Base-by-base conservation (phyloP, 495 filamentous ascomycete genomes). In the Penicillium silybi region DNA sequence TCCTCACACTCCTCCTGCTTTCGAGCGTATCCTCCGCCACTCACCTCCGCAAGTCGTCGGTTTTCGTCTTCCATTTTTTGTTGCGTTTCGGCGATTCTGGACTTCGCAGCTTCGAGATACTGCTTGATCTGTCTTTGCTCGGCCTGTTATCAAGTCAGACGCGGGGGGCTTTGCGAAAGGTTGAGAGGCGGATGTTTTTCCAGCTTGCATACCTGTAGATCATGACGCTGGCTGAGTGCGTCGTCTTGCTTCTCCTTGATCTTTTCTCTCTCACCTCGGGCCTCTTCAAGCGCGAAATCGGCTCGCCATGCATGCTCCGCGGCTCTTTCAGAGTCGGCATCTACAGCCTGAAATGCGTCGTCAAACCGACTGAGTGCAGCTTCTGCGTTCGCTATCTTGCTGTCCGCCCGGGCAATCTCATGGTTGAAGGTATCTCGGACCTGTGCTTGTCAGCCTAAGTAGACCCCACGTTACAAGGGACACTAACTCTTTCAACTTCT, bases 271-370 rank as follows among this genome's bases (percentile, higher is more conserved):
- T 74, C 72, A 34, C 69, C 69, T 39, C 69, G 46, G 8, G 74
- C 59, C 15, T 74, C 71, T 44, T 75, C 75, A 2, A 84, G 63
- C 34, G 66, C 68, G 17, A 65, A 57, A 41, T 81, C 76, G 10
- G 83, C 80, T 44, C 73, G 65, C 16, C 76, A 70, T 19, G 83
- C 62, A 45, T 77, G 79, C 40, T 80, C 80, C 48, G 78, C 77
- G 4, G 80, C 74, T 29, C 80, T 75, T 56, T 82, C 80, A 15
- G 52, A 53, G 34, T 75, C 71, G 11, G 67, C 56, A 37, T 84
- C 68, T 22, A 71, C 73, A 9, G 69, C 64, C 45, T 71, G 73
- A 57, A 75, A 77, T 11, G 56, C 58, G 13, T 49, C 56, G 58
- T 80, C 74, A 43, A 74, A 75, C 18, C 44, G 58, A 15, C 52